These are phyloP conservation scores for Paramecium octaurelia DNA, from an alignment of 73 alveolate species.

Conservation along the genomic window DNA sequence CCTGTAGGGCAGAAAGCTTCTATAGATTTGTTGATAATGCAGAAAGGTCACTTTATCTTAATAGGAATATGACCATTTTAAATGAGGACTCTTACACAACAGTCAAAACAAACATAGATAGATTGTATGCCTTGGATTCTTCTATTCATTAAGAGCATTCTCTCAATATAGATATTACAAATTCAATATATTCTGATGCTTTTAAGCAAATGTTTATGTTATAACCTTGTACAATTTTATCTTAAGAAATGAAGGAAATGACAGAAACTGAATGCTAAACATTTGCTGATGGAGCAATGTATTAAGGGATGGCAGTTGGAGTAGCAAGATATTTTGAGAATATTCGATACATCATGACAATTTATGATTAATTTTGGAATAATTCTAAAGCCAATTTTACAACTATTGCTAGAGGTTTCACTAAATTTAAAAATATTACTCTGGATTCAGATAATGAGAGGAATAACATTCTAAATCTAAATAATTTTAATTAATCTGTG, in stretches of 20 bases:
- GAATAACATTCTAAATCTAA: neutral
- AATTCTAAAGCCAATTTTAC: constrained; percentile 44
- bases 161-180: constrained; percentile 21
- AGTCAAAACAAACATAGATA: neutral
- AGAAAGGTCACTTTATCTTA: constrained; percentile 47
- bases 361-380: constrained; percentile 16
- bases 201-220: constrained; percentile 51
- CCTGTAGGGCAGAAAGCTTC: constrained; percentile 51
- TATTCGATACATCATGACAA: constrained; percentile 46
- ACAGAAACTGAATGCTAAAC: constrained; percentile 27
- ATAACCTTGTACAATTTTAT: constrained; percentile 39
- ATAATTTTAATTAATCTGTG: neutral
- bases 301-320: constrained; percentile 65
- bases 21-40: constrained; percentile 37
- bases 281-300: constrained; percentile 58
- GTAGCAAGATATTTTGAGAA: constrained; percentile 58
- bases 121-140: constrained; percentile 48
- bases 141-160: constrained; percentile 60
- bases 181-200: constrained; percentile 28
- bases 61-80: neutral
- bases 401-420: constrained; percentile 47
- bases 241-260: constrained; percentile 6
- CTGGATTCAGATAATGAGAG: neutral
- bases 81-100: constrained; percentile 2
- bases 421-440: constrained; percentile 41